phyloP scores from a whole-genome alignment of 2,329 filamentous ascomycete species.

The Colletotrichum truncatum region DNA sequence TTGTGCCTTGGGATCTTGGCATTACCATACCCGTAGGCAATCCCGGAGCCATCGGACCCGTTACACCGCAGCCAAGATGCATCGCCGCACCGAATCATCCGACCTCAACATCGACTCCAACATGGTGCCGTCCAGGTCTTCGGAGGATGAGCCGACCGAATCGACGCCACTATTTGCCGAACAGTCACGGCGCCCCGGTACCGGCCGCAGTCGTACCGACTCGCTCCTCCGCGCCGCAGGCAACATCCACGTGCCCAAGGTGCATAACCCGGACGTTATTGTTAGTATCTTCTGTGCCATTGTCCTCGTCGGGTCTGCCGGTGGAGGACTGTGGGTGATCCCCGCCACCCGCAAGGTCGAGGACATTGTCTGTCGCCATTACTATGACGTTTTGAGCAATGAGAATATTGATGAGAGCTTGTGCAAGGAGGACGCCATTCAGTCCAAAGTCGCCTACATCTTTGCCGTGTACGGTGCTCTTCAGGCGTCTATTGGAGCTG shows the following conservation, averaged over 20 bases:
- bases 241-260: conserved; percentile 33
- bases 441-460: conserved; percentile 45
- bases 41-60: neutral
- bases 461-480: conserved; percentile 41
- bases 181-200: neutral
- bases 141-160: conserved; percentile 6
- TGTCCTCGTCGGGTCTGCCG: conserved; percentile 39
- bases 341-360: conserved; percentile 46
- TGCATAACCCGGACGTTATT: conserved; percentile 36
- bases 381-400: conserved; percentile 40
- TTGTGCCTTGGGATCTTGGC: too few relatives aligned
- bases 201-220: conserved; percentile 2
- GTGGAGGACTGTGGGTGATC: conserved; percentile 41
- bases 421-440: conserved; percentile 47
- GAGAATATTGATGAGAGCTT: conserved; percentile 44
- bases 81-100: neutral
- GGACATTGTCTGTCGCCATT: conserved; percentile 48
- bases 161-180: conserved; percentile 16
- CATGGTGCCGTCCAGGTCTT: neutral
- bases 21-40: too few relatives aligned
- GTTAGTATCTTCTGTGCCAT: conserved; percentile 41
- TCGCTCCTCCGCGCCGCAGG: conserved; percentile 17
- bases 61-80: conserved; percentile 16
- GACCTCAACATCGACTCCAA: conserved; percentile 1
- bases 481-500: conserved; percentile 40